These are phyloP conservation scores for Exophiala xenobiotica DNA, from an alignment of 2,329 filamentous ascomycete genomes.

Conservation along the genomic window DNA sequence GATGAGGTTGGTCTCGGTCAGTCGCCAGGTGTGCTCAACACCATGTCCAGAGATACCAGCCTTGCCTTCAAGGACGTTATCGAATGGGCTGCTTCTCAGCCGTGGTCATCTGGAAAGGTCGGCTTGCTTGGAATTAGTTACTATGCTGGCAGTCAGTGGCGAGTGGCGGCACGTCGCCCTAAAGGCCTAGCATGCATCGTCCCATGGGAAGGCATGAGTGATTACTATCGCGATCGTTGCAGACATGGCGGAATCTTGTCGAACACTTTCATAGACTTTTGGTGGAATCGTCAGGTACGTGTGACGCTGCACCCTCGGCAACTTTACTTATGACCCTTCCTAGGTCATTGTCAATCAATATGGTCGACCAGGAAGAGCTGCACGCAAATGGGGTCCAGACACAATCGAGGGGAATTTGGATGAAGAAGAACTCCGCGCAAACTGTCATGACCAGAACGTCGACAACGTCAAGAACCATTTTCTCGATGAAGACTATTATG, in stretches of 20 bases:
- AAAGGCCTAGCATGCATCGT: conserved; percentile 54
- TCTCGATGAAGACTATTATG: conserved; percentile 64
- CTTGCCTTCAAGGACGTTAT: conserved; percentile 54
- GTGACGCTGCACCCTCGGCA: background rate
- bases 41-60: conserved; percentile 55
- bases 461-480: conserved; percentile 54
- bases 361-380: conserved; percentile 10
- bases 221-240: conserved; percentile 59
- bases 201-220: conserved; percentile 58
- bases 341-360: conserved; percentile 11
- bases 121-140: conserved; percentile 54
- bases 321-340: background rate
- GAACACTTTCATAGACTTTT: conserved; percentile 60
- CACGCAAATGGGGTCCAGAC: conserved; percentile 29
- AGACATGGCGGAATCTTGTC: conserved; percentile 63
- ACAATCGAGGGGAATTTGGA: conserved; percentile 30
- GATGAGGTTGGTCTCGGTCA: conserved; percentile 56
- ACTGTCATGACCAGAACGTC: conserved; percentile 41
- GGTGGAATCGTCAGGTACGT: conserved; percentile 34
- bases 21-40: conserved; percentile 53
- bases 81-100: conserved; percentile 53
- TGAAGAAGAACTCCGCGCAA: conserved; percentile 43
- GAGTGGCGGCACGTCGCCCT: conserved; percentile 53
- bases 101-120: conserved; percentile 53
- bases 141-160: conserved; percentile 56